Conservation (phyloP, 345 rosid genomes). For the Citropsis articulata region DNA sequence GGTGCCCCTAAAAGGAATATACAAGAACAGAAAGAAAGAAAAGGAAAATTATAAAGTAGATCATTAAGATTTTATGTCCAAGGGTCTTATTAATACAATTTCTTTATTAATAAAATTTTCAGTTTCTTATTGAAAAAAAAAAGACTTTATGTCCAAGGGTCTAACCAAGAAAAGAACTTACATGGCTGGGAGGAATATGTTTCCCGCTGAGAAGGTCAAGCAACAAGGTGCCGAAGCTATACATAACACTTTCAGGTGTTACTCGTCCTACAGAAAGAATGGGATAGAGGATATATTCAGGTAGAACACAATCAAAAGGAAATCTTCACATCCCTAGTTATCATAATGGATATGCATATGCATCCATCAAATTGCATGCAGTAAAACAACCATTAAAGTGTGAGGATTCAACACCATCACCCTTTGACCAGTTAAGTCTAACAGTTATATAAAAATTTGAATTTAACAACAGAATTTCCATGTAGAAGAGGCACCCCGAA, state of each 20-base stretch:
- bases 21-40: background rate
- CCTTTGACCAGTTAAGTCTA: background rate
- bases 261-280: conserved; percentile 61
- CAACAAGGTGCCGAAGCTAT: conserved; percentile 90
- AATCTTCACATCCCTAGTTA: background rate
- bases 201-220: conserved; percentile 93
- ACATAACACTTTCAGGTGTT: conserved; percentile 82
- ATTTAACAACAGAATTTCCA: background rate
- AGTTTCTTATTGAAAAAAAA: no score
- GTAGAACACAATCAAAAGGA: background rate
- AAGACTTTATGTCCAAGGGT: background rate
- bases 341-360: background rate
- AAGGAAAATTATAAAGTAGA: background rate
- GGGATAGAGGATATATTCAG: background rate
- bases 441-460: background rate
- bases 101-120: no score
- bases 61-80: background rate
- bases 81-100: no score
- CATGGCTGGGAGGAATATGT: conserved; percentile 97
- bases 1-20: background rate
- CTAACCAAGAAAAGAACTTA: conserved; percentile 34
- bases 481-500: background rate
- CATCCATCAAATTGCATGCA: background rate
- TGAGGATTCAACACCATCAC: background rate
- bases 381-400: background rate